phyloP scores from a whole-genome alignment of 2,329 filamentous ascomycete species.

The Colletotrichum salicis region DNA sequence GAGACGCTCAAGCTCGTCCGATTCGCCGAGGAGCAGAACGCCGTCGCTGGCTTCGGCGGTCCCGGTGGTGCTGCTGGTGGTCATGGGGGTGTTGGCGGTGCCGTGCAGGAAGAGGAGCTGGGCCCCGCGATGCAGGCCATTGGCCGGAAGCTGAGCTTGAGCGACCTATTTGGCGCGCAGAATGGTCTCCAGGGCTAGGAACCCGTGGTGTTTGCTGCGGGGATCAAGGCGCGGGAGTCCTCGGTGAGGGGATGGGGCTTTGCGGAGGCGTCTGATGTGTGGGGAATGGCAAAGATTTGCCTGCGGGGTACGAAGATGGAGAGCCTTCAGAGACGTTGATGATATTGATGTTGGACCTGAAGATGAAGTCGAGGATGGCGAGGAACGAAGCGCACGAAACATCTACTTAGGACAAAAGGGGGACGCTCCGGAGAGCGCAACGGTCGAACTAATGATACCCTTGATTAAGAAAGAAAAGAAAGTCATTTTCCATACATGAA shows the following conservation, averaged over 20 bases:
- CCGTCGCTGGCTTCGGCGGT: not conserved
- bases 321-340: not conserved
- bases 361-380: not conserved
- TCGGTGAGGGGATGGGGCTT: not conserved
- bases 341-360: not conserved
- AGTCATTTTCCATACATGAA: slow-evolving; percentile 30
- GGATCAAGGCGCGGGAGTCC: not conserved
- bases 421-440: not conserved
- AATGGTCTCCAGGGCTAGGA: slow-evolving; percentile 38
- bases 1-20: slow-evolving; percentile 52
- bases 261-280: not conserved
- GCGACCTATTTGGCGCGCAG: slow-evolving; percentile 55
- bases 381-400: not conserved
- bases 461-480: slow-evolving; percentile 24
- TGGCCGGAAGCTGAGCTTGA: slow-evolving; percentile 55
- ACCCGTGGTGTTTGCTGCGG: not conserved
- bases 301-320: not conserved
- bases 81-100: not conserved
- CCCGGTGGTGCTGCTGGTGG: not conserved
- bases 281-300: slow-evolving; percentile 2
- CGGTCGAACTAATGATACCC: slow-evolving; percentile 28
- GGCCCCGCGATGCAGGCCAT: slow-evolving; percentile 57
- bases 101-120: slow-evolving; percentile 30
- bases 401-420: not conserved
- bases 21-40: slow-evolving; percentile 22